Evolutionary conservation across 352 stramenopile species (phyloP), one percentile per base, ranked within the genome.

Genomic region (Pythium aquatile): DNA sequence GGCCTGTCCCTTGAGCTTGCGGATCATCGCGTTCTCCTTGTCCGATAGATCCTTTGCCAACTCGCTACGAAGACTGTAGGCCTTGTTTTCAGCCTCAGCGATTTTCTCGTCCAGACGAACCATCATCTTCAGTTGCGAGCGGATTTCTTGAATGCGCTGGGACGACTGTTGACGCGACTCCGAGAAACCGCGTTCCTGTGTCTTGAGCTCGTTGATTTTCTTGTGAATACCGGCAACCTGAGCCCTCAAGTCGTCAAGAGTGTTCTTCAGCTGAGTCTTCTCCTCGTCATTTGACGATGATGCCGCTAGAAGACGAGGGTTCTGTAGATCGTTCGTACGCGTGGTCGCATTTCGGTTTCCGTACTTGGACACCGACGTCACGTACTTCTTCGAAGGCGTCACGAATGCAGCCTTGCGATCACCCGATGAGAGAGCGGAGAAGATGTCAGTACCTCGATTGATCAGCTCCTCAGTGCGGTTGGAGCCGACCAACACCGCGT

Each of bases 321-420:
- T 87, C 42, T 87, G 69, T 2, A 96, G 66, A 66, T 94, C 85
- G 32, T 91, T 93, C 10, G 84, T 91, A 11, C 84, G 73, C n/a
- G 87, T 96, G n/a, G 84, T 93, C 42, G 91, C 83, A 53, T 93
- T 90, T 32, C 75, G 77, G 40, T 91, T 79, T 28, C 87, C 87
- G 55, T 96, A 96, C 65, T 92, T 94, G 13, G 85, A 94, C 6
- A 96, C 82, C 77, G 84, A 88, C 5, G 83, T 89, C 16, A 94
- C 81, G 44, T 96, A 96, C 77, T 93, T 93, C 62, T 96, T 94
- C 65, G 69, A 89, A 5, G 87, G 87, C 10, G 85, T 96, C 24
- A 94, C 77, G 20, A 96, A 90, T 8, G 83, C 83, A 29, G 81
- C 76, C 33, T 87, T 87, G n/a, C 83, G 70, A 52, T 93, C 81